These are phyloP conservation scores for Polychytrium aggregatum DNA, from an alignment of 192 early-diverging fungal genomes.

Conservation along the genomic window DNA sequence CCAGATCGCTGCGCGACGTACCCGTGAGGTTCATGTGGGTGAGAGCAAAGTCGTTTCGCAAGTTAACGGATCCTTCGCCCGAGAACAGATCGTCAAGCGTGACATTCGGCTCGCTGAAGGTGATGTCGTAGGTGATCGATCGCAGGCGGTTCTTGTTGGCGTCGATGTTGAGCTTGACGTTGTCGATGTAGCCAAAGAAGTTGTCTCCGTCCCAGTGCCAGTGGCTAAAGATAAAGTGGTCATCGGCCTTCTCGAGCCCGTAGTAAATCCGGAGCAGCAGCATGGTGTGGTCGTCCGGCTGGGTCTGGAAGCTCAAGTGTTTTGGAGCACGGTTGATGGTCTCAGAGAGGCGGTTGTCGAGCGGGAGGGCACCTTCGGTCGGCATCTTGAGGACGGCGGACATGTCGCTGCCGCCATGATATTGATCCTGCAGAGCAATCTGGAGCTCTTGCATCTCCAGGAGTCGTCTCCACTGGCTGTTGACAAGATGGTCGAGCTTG, in stretches of 20 bases:
- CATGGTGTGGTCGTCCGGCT: slow-evolving; percentile 1
- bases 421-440: slow-evolving; percentile 11
- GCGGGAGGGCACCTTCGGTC: background rate
- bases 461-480: slow-evolving; percentile 29
- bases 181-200: slow-evolving; percentile 13
- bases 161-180: slow-evolving; percentile 12
- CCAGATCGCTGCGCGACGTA: too few species aligned
- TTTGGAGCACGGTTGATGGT: too few species aligned
- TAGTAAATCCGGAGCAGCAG: slow-evolving; percentile 2
- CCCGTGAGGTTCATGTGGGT: slow-evolving; percentile 17
- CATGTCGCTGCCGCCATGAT: too few species aligned
- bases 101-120: slow-evolving; percentile 14
- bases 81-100: slow-evolving; percentile 28
- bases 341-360: background rate
- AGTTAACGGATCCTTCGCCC: slow-evolving; percentile 21
- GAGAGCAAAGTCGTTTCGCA: slow-evolving; percentile 30
- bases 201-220: slow-evolving; percentile 37
- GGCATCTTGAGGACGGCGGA: too few species aligned
- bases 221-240: slow-evolving; percentile 13
- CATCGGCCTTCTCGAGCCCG: background rate
- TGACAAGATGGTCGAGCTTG: slow-evolving; percentile 32
- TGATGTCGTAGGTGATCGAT: slow-evolving; percentile 15
- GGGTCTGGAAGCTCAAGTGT: too few species aligned
- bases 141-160: background rate
- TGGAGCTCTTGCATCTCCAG: slow-evolving; percentile 37